A percentile compares a stretch with the other conserved stretches of the same genome.
Conservation (phyloP, 2,329 filamentous ascomycete genomes). For the Aspergillus persii region DNA sequence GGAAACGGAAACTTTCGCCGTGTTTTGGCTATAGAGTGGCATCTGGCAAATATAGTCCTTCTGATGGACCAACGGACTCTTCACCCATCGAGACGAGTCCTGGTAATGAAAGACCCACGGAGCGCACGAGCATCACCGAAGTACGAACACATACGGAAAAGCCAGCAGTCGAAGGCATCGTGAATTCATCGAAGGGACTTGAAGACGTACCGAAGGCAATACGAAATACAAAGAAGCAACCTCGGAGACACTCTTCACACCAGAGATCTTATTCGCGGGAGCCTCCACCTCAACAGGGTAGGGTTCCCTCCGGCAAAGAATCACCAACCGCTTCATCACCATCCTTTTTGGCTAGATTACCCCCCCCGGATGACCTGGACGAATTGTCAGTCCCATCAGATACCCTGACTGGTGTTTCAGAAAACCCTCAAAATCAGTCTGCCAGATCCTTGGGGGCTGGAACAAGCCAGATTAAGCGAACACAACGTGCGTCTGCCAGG, state of each 20-base stretch:
- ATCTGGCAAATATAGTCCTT: neutral
- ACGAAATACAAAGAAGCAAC: slow-evolving; percentile 15
- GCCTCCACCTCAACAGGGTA: slow-evolving; percentile 2
- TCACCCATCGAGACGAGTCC: neutral
- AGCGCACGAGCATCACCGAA: neutral
- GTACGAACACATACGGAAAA: neutral
- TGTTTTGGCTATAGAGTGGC: neutral
- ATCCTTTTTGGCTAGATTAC: neutral
- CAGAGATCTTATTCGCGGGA: slow-evolving; percentile 16
- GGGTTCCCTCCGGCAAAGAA: neutral
- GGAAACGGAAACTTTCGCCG: slow-evolving; percentile 31
- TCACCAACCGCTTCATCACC: neutral
- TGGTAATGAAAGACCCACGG: neutral
- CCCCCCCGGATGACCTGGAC: neutral
- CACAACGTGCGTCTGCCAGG: slow-evolving; percentile 33
- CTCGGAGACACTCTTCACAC: slow-evolving; percentile 36
- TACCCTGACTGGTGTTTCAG: neutral
- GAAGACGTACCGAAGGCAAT: slow-evolving; percentile 6
- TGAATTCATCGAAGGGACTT: neutral
- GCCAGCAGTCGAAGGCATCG: neutral
- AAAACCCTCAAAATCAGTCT: slow-evolving; percentile 8
- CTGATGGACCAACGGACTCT: neutral
- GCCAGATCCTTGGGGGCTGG: slow-evolving; percentile 11
- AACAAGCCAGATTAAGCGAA: slow-evolving; percentile 21
- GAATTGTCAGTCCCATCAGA: neutral